Conservation (phyloP, 345 rosid genomes). For the Salix purpurea region DNA sequence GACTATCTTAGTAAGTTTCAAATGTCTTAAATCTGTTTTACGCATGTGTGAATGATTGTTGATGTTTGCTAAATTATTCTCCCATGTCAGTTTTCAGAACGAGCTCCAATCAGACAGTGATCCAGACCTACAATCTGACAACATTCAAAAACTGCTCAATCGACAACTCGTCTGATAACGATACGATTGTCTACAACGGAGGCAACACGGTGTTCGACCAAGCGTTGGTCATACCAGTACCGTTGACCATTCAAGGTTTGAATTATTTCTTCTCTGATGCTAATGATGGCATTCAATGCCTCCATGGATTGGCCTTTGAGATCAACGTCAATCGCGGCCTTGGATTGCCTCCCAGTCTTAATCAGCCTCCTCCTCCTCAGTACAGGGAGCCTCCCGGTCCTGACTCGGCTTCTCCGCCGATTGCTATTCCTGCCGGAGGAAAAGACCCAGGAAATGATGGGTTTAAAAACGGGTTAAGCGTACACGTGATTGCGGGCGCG, state of each 20-base stretch:
- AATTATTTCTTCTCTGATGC: slow-evolving; percentile 60
- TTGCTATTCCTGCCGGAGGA: slow-evolving; percentile 16
- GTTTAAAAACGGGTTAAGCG: not conserved
- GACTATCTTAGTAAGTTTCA: slow-evolving; percentile 51
- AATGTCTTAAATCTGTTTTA: not conserved
- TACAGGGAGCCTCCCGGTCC: slow-evolving; percentile 42
- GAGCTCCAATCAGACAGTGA: slow-evolving; percentile 52
- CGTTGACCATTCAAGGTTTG: slow-evolving; percentile 43
- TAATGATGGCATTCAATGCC: slow-evolving; percentile 52
- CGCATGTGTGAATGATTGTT: not conserved
- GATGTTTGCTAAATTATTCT: not conserved
- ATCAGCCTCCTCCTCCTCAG: slow-evolving; percentile 68
- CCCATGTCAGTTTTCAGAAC: slow-evolving; percentile 44
- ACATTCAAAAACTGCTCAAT: slow-evolving; percentile 39
- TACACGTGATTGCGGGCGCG: slow-evolving; percentile 9
- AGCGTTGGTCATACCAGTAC: slow-evolving; percentile 36
- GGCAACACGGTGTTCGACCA: slow-evolving; percentile 31
- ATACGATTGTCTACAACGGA: slow-evolving; percentile 42
- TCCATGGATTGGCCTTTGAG: slow-evolving; percentile 50
- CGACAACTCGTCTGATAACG: slow-evolving; percentile 39
- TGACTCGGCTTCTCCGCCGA: slow-evolving; percentile 36
- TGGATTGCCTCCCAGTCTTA: slow-evolving; percentile 64
- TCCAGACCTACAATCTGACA: slow-evolving; percentile 53
- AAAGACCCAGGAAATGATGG: slow-evolving; percentile 21
- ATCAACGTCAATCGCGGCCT: slow-evolving; percentile 48